phyloP scores from a whole-genome alignment of 768 basidiomycete genomes.

The Xanthoconium stramineum region DNA sequence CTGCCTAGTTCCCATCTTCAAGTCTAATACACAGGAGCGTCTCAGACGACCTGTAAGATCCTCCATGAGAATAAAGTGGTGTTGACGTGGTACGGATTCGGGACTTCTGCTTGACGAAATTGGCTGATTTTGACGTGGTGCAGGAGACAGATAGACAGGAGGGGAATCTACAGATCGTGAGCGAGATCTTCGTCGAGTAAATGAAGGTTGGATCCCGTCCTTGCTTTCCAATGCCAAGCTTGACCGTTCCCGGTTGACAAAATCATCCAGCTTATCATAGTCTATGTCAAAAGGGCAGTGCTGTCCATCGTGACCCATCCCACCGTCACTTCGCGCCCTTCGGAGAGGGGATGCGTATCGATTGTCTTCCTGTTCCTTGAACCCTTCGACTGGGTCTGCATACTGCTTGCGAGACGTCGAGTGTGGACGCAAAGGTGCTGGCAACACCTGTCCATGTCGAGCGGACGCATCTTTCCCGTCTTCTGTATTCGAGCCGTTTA shows the following conservation, averaged over 20 bases:
- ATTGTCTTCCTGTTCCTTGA: conserved; percentile 40
- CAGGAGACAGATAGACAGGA: conserved; percentile 23
- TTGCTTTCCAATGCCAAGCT: conserved; percentile 18
- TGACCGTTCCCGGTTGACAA: conserved; percentile 17
- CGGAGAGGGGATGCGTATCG: conserved; percentile 42
- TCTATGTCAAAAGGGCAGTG: conserved; percentile 45
- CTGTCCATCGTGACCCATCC: conserved; percentile 35
- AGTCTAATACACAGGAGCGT: conserved; percentile 90
- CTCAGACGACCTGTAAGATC: conserved; percentile 92
- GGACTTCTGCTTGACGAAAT: conserved; percentile 38
- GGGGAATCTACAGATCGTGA: conserved; percentile 37
- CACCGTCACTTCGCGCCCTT: conserved; percentile 63
- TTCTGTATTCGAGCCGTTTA: conserved; percentile 43
- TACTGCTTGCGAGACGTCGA: conserved; percentile 18
- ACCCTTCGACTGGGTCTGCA: conserved; percentile 35
- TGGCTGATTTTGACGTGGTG: conserved; percentile 28
- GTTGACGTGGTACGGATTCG: conserved; percentile 72
- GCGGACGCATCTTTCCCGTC: conserved; percentile 55
- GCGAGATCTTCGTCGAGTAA: conserved; percentile 41
- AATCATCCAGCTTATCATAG: conserved; percentile 24
- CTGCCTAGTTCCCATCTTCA: conserved; percentile 99
- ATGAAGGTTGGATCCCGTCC: conserved; percentile 22
- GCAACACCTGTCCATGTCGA: conserved; percentile 35
- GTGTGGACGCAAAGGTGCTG: conserved; percentile 2
- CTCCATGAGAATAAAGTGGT: conserved; percentile 99